phyloP scores from a whole-genome alignment of 75 land plant species.

The Cupressus sempervirens region DNA sequence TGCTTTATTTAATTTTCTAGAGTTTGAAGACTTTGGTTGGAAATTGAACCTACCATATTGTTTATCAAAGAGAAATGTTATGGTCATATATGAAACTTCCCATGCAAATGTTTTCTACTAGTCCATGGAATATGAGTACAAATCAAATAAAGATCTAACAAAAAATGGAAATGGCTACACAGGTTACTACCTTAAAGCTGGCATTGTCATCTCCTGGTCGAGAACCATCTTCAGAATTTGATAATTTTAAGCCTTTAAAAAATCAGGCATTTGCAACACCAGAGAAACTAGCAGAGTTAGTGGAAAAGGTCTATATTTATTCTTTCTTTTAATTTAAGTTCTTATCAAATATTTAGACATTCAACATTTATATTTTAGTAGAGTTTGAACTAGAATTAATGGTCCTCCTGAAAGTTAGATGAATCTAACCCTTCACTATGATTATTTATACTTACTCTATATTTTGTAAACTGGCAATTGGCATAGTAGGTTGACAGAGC shows the following conservation, averaged over 20 bases:
- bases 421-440: background rate
- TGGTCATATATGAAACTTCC: background rate
- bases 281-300: constrained; percentile 89
- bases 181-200: constrained; percentile 90
- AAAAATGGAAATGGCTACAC: constrained; percentile 11
- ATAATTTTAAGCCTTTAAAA: constrained; percentile 63
- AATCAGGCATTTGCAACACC: constrained; percentile 96
- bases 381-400: constrained; percentile 2
- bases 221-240: constrained; percentile 40
- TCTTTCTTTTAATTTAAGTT: background rate
- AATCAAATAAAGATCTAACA: background rate
- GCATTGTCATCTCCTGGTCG: constrained; percentile 52
- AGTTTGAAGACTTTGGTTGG: background rate
- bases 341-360: background rate
- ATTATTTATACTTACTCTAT: background rate
- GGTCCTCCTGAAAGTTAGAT: background rate
- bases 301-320: constrained; percentile 49
- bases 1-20: background rate
- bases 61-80: background rate
- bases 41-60: background rate
- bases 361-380: background rate
- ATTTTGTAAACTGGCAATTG: background rate
- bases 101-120: background rate
- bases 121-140: background rate
- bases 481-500: constrained; percentile 49